Evolutionary conservation across 768 basidiomycete species (phyloP).

Genomic region (Phlebiopsis flavidoalba): DNA sequence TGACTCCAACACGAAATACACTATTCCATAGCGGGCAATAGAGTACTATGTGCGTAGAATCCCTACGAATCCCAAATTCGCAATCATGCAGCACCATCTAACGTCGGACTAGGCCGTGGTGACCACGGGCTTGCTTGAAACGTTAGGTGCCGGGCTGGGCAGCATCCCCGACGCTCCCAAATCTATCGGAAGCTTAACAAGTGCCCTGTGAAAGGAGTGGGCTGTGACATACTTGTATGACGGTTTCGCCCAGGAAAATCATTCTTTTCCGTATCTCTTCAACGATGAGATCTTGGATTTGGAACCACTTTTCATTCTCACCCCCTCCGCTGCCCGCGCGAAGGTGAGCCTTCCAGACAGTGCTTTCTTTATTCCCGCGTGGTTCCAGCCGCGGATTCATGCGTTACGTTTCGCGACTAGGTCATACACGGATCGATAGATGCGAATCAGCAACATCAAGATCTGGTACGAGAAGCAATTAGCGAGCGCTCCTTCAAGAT

Average conservation of each 20-base stretch:
- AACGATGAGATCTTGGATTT: conserved; percentile 94
- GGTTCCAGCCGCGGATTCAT: conserved; percentile 94
- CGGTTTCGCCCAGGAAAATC: conserved; percentile 97
- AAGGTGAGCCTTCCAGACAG: conserved; percentile 90
- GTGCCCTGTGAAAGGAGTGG: not conserved
- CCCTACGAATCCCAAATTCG: not conserved
- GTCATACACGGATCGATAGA: conserved; percentile 77
- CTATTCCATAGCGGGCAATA: not conserved
- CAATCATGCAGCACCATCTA: not conserved
- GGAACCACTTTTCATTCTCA: conserved; percentile 90
- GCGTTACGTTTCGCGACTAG: conserved; percentile 93
- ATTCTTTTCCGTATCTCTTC: conserved; percentile 96
- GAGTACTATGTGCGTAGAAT: not conserved
- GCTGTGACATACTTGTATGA: conserved; percentile 66
- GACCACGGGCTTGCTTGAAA: not conserved
- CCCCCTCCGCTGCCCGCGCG: conserved; percentile 70
- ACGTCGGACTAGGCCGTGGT: not conserved
- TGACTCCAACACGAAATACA: not conserved
- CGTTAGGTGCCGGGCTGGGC: conserved; percentile 6
- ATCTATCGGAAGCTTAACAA: conserved; percentile 14
- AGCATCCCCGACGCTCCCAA: conserved; percentile 24
- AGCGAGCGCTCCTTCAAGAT: not conserved
- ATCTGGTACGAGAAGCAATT: conserved; percentile 41
- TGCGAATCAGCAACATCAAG: conserved; percentile 63
- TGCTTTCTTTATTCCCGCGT: conserved; percentile 88